Conservation (phyloP, 2,329 filamentous ascomycete species). For the Pseudovirgaria hyperparasitica region DNA sequence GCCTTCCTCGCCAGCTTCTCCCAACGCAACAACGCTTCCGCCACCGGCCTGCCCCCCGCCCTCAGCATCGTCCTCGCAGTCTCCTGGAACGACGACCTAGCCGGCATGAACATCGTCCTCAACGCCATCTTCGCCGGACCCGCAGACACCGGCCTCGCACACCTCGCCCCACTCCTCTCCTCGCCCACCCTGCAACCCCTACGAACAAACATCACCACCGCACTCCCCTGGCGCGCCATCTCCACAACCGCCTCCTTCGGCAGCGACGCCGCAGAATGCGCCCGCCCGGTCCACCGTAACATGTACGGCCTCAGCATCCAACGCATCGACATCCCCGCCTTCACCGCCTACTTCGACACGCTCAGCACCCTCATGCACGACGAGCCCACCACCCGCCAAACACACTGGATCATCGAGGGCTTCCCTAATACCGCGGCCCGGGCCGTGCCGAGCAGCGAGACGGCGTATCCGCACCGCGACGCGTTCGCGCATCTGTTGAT, state of each 20-base stretch:
- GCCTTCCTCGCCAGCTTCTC: slow-evolving; percentile 7
- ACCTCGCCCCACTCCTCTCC: not conserved
- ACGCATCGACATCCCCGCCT: too few relatives aligned
- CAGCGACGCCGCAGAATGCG: not conserved
- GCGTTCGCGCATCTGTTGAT: slow-evolving; percentile 7
- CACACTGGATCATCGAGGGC: not conserved
- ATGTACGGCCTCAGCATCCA: not conserved
- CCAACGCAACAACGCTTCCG: not conserved
- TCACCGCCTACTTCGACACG: too few relatives aligned
- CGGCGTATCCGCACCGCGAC: slow-evolving; percentile 15
- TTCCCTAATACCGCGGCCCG: slow-evolving; percentile 2
- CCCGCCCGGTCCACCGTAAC: not conserved
- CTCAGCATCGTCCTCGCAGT: not conserved
- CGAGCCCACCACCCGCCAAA: not conserved
- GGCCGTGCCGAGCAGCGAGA: slow-evolving; percentile 7
- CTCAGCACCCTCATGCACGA: slow-evolving; percentile 1
- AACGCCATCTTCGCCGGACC: slow-evolving; percentile 1
- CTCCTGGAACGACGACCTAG: not conserved
- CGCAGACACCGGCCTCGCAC: not conserved
- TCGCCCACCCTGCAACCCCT: not conserved
- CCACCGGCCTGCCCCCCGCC: not conserved
- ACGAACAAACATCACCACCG: not conserved
- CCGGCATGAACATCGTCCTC: not conserved
- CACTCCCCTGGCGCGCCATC: not conserved
- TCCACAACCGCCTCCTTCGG: not conserved